Base-by-base conservation (phyloP, 2,329 filamentous ascomycete genomes). In the Cladosporium sp. region DNA sequence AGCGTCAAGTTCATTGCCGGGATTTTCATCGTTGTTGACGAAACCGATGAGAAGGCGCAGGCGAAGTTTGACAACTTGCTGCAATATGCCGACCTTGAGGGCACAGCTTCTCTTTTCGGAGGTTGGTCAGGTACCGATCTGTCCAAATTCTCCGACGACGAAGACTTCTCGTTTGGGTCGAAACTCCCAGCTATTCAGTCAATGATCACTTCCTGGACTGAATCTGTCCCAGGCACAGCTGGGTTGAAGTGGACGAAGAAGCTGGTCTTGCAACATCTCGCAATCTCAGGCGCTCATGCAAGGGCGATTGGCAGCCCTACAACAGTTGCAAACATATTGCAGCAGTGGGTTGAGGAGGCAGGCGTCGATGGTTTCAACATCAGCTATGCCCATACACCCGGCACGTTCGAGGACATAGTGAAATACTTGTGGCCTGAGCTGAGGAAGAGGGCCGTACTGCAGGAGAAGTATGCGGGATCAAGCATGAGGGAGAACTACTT, bases 81-180 rank as follows among this genome's bases (percentile, higher is more conserved):
- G 31, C 71, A 74, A n/a, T 82, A 81, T 56, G 80, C 77, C 1
- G 80, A 82, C 64, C 72, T 75, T 0, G 80, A 83, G 65, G 81
- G 81, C 0, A 78, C 79, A 0, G 75, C 80, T 21, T 77, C 80
- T 4, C 70, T 83, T 0, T 82, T 83, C 65, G 81, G 81, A 2
- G 81, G 81, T 0, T 83, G 81, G 81, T 78, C 78, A 1, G 81
- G 81, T 0, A 80, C 79, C 5, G 81, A 83, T 69, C 72, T 83
- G 1, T 78, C 76, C 2, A 73, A 72, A 0, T 81, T 78, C 61
- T 72, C 73, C 0, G 80, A 82, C 52, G 80, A 82, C 31, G 78
- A 81, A 49, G 80, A 83, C 57, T 81, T 83, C 65, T 73, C 77
- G 1, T 81, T 82, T 65, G 40, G 40, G 6, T 21, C 62, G 37